Conservation (phyloP, 352 stramenopile genomes). For the Phytophthora tentaculata region DNA sequence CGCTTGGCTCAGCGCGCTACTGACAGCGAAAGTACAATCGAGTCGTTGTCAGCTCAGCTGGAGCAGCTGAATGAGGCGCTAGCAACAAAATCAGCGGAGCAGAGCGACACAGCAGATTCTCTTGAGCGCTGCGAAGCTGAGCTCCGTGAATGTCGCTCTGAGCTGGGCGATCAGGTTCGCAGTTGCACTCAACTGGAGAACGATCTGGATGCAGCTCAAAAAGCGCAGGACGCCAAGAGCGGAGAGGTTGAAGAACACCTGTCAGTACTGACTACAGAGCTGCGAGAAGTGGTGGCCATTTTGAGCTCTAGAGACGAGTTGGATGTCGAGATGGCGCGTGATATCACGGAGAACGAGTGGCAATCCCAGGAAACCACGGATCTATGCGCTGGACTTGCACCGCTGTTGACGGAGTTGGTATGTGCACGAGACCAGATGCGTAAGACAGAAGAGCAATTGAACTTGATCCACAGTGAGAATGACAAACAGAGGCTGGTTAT, state of each 20-base stretch:
- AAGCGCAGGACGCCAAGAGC: slow-evolving; percentile 18
- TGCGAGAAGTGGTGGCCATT: slow-evolving; percentile 14
- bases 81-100: slow-evolving; percentile 23
- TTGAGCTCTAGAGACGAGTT: slow-evolving; percentile 10
- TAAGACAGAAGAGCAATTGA: slow-evolving; percentile 17
- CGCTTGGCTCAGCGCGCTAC: slow-evolving; percentile 15
- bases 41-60: slow-evolving; percentile 24
- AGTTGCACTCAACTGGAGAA: slow-evolving; percentile 27
- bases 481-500: slow-evolving; percentile 24
- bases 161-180: slow-evolving; percentile 17
- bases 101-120: slow-evolving; percentile 10
- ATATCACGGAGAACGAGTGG: slow-evolving; percentile 19
- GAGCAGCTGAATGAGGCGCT: slow-evolving; percentile 13
- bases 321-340: no score
- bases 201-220: slow-evolving; percentile 22
- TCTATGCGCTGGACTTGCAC: slow-evolving; percentile 15
- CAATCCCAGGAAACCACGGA: slow-evolving; percentile 23
- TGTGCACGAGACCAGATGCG: slow-evolving; percentile 24
- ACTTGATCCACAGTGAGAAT: slow-evolving; percentile 9
- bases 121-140: slow-evolving; percentile 27
- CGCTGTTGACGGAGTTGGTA: slow-evolving; percentile 16
- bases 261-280: slow-evolving; percentile 18
- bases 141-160: slow-evolving; percentile 16
- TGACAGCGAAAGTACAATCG: slow-evolving; percentile 14
- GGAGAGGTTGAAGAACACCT: slow-evolving; percentile 15